Percentiles rank a stretch among this genome's conserved stretches.
These are phyloP conservation scores for Hemileia vastatrix DNA, from an alignment of 1,284 basidiomycete genomes.

Conservation along the genomic window DNA sequence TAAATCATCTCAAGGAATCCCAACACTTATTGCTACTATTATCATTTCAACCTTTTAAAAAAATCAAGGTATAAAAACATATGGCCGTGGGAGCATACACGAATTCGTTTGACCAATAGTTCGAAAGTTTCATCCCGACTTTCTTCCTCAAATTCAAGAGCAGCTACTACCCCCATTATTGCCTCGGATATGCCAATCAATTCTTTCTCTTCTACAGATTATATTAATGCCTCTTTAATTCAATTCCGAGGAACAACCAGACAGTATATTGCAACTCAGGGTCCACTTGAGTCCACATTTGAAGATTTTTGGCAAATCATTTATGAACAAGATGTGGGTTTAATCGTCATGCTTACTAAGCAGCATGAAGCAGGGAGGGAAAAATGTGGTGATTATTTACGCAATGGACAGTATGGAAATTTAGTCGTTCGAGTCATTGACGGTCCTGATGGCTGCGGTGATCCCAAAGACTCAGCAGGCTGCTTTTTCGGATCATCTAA, in stretches of 20 bases:
- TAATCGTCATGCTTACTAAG: slow-evolving; percentile 71
- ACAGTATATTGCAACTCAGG: slow-evolving; percentile 91
- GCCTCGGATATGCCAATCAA: too few relatives aligned
- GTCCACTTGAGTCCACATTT: slow-evolving; percentile 80
- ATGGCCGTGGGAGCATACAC: slow-evolving; percentile 84
- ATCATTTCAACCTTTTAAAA: too few relatives aligned
- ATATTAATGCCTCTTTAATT: slow-evolving; percentile 85
- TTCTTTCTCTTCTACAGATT: too few relatives aligned
- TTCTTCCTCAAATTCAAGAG: slow-evolving; percentile 56
- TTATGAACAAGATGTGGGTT: slow-evolving; percentile 51
- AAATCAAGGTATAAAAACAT: slow-evolving; percentile 61
- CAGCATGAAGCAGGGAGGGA: slow-evolving; percentile 77
- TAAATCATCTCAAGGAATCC: too few relatives aligned
- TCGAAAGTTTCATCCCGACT: not conserved
- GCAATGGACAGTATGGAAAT: slow-evolving; percentile 58
- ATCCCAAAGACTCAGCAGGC: not conserved
- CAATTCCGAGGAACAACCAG: slow-evolving; percentile 58
- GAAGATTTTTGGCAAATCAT: slow-evolving; percentile 79
- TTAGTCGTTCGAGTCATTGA: slow-evolving; percentile 30
- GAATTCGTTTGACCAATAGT: slow-evolving; percentile 32
- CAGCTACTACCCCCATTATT: too few relatives aligned
- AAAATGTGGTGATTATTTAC: slow-evolving; percentile 91
- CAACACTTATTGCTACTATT: too few relatives aligned
- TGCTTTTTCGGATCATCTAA: not conserved
- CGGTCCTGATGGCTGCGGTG: slow-evolving; percentile 36